A percentile compares a stretch with the other conserved stretches of the same genome.
Evolutionary conservation across 805 yeast species (phyloP).

Genomic region (Priceomyces haplophilus): DNA sequence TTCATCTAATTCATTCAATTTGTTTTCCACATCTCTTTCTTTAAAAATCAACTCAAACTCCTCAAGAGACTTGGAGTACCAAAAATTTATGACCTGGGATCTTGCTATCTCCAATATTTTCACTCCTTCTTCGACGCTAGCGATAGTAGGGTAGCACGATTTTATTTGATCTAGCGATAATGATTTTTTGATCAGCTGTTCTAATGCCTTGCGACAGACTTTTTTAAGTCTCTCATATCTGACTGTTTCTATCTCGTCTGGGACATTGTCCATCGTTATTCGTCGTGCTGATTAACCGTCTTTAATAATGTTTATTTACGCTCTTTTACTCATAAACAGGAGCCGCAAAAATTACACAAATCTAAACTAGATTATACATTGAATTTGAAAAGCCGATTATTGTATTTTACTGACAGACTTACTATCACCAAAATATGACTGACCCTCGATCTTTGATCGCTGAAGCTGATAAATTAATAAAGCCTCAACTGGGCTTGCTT

Average conservation of each 20-base stretch:
- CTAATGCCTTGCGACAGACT: conserved; percentile 53
- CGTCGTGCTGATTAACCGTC: neutral
- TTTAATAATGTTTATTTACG: neutral
- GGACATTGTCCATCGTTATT: conserved; percentile 6
- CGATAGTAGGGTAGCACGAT: conserved; percentile 54
- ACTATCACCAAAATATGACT: conserved; percentile 23
- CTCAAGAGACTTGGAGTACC: conserved; percentile 46
- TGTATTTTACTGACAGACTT: too few relatives aligned
- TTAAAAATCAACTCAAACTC: conserved; percentile 55
- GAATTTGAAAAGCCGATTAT: too few relatives aligned
- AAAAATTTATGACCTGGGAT: conserved; percentile 49
- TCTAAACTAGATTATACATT: neutral
- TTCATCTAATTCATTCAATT: conserved; percentile 47
- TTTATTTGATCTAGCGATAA: conserved; percentile 49
- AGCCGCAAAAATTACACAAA: neutral
- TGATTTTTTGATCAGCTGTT: conserved; percentile 48
- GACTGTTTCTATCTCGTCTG: conserved; percentile 21
- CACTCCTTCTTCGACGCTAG: conserved; percentile 45
- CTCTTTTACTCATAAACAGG: neutral
- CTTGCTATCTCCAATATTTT: conserved; percentile 46
- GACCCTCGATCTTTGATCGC: conserved; percentile 46
- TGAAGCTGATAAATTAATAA: conserved; percentile 42
- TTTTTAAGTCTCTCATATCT: conserved; percentile 49
- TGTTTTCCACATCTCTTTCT: conserved; percentile 44
- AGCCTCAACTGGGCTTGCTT: conserved; percentile 70